phyloP scores from a whole-genome alignment of 352 stramenopile species.

The Phytophthora fragariaefolia region DNA sequence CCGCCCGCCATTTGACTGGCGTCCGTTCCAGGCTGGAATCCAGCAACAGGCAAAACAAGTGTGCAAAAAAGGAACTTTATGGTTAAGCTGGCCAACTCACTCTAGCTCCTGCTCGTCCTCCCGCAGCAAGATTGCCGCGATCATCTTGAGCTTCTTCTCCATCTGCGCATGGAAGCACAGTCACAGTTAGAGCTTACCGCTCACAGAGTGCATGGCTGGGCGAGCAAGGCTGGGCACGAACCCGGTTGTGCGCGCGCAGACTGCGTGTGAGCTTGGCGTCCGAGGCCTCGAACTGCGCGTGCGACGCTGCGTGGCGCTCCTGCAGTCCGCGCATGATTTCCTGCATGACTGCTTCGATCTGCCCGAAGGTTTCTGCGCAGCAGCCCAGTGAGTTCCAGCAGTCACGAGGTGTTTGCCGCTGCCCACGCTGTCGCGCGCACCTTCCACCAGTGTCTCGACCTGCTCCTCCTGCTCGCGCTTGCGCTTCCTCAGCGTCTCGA shows the following conservation, averaged over 20 bases:
- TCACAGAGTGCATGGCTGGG: not conserved
- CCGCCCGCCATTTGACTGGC: constrained; percentile 1
- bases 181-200: not conserved
- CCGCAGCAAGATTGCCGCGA: constrained; percentile 49
- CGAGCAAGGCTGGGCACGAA: constrained; percentile 18
- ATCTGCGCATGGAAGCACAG: constrained; percentile 32
- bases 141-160: constrained; percentile 66
- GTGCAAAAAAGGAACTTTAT: constrained; percentile 5
- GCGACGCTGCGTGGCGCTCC: constrained; percentile 43
- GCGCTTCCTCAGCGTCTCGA: constrained; percentile 52
- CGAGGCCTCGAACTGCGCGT: constrained; percentile 41
- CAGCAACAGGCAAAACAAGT: not conserved
- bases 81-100: constrained; percentile 11
- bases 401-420: not conserved
- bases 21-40: too few relatives aligned
- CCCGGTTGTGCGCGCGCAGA: constrained; percentile 43
- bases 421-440: constrained; percentile 18
- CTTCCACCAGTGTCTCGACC: constrained; percentile 58
- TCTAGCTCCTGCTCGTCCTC: constrained; percentile 41
- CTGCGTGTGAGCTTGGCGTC: constrained; percentile 37
- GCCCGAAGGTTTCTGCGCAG: constrained; percentile 42
- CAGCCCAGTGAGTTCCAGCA: not conserved
- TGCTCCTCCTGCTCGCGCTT: constrained; percentile 65
- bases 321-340: constrained; percentile 47
- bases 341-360: constrained; percentile 54